Conservation (phyloP, 1,284 basidiomycete genomes). For the Ganoderma leucocontextum region DNA sequence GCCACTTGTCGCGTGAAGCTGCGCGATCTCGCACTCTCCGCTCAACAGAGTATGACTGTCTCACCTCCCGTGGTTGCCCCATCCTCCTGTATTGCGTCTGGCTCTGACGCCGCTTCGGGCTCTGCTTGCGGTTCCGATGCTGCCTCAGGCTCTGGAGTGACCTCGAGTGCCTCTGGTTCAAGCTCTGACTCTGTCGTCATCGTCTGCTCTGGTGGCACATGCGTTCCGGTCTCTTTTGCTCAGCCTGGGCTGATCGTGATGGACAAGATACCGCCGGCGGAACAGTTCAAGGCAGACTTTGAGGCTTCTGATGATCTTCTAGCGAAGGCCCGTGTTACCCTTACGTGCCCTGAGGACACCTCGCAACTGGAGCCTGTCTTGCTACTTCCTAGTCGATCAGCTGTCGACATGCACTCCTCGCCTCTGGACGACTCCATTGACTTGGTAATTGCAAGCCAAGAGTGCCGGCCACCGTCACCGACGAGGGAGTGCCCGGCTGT, state of each 20-base stretch:
- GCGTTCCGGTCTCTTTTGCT: not conserved
- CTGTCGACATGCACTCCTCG: not conserved
- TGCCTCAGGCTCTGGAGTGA: not conserved
- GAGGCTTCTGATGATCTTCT: not conserved
- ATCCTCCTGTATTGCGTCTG: not conserved
- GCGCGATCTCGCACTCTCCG: slow-evolving; percentile 4
- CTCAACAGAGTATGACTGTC: not conserved
- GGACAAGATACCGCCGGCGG: not conserved
- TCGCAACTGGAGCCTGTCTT: no score
- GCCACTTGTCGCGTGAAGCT: not conserved
- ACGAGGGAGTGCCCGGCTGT: not conserved
- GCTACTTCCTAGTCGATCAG: not conserved
- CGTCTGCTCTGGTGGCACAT: not conserved
- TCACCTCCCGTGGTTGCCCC: not conserved
- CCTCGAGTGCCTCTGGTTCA: not conserved
- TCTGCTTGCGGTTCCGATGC: not conserved
- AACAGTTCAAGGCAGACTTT: not conserved
- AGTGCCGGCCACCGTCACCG: not conserved
- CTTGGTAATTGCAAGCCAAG: slow-evolving; percentile 1
- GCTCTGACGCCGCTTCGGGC: not conserved
- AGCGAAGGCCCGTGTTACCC: not conserved
- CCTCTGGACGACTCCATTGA: not conserved
- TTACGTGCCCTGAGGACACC: not conserved
- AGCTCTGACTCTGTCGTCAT: not conserved
- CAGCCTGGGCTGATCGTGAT: not conserved